Conservation (phyloP, 495 filamentous ascomycete genomes). For the Clavariopsis aquatica region DNA sequence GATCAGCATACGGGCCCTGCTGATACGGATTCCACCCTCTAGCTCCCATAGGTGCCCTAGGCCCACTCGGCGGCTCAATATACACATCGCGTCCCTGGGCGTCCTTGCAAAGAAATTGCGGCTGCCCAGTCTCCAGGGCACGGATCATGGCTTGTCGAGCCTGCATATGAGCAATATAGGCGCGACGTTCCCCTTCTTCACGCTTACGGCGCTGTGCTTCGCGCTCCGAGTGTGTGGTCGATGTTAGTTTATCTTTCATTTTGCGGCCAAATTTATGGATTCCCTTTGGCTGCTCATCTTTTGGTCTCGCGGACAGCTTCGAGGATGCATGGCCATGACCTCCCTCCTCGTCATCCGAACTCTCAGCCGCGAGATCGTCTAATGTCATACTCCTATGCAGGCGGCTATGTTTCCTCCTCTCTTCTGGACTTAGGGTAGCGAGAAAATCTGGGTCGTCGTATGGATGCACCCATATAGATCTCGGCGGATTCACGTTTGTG, state of each 20-base stretch:
- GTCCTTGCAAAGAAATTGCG: conserved; percentile 52
- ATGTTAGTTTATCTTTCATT: conserved; percentile 53
- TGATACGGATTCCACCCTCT: conserved; percentile 49
- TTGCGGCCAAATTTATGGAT: conserved; percentile 48
- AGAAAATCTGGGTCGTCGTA: conserved; percentile 55
- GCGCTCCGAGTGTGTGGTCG: conserved; percentile 51
- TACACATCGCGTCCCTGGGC: conserved; percentile 51
- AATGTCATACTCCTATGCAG: conserved; percentile 43
- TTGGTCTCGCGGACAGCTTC: background rate
- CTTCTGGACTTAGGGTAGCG: conserved; percentile 42
- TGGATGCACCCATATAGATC: conserved; percentile 55
- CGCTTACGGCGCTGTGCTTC: conserved; percentile 44
- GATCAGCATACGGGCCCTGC: conserved; percentile 46
- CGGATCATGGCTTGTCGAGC: conserved; percentile 47
- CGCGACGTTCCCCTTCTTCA: conserved; percentile 45
- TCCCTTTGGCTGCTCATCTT: conserved; percentile 26
- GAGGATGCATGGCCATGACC: conserved; percentile 1
- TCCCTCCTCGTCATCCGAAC: conserved; percentile 48
- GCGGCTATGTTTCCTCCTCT: conserved; percentile 45
- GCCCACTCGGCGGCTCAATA: conserved; percentile 49
- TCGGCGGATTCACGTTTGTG: conserved; percentile 49
- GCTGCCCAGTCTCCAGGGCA: conserved; percentile 49
- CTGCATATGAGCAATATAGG: conserved; percentile 47
- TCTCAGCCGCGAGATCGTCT: conserved; percentile 48
- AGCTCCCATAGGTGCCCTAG: conserved; percentile 29